Conservation (phyloP, 768 basidiomycete genomes). For the Peribolospora baueri region DNA sequence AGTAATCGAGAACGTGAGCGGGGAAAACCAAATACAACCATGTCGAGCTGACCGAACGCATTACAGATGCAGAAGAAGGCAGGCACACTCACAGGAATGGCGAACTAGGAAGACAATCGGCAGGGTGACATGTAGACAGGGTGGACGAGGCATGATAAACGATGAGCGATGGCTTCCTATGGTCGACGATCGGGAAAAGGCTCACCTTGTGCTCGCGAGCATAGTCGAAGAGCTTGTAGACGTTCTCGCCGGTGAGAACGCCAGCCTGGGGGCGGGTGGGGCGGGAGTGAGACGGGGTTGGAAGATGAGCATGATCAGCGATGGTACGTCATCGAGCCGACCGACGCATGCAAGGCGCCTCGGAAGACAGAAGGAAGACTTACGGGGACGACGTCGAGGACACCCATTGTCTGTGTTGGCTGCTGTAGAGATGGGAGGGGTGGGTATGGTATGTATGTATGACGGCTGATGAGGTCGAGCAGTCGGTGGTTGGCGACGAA, state of each 20-base stretch:
- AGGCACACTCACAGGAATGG: constrained; percentile 21
- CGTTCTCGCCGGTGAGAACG: constrained; percentile 83
- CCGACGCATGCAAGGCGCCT: not conserved
- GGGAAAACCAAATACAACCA: not conserved
- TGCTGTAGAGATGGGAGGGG: no score
- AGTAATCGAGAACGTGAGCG: not conserved
- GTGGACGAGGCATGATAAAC: no score
- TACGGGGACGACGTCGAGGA: constrained; percentile 21
- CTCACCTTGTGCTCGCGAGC: constrained; percentile 64
- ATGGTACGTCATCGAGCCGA: not conserved
- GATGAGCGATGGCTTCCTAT: no score
- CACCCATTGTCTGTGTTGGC: constrained; percentile 1
- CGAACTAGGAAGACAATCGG: constrained; percentile 16
- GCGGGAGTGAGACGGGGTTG: constrained; percentile 1
- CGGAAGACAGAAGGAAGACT: constrained; percentile 4
- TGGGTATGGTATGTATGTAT: no score
- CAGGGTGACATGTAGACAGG: not conserved
- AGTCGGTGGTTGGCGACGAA: no score
- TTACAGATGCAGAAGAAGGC: not conserved
- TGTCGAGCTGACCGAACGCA: not conserved
- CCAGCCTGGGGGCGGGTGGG: constrained; percentile 36
- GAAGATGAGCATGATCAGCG: not conserved
- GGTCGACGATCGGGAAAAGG: not conserved
- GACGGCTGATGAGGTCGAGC: no score
- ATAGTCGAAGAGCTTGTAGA: constrained; percentile 84